Evolutionary conservation across 495 filamentous ascomycete species (phyloP).

Genomic region (Delitschia confertaspora): DNA sequence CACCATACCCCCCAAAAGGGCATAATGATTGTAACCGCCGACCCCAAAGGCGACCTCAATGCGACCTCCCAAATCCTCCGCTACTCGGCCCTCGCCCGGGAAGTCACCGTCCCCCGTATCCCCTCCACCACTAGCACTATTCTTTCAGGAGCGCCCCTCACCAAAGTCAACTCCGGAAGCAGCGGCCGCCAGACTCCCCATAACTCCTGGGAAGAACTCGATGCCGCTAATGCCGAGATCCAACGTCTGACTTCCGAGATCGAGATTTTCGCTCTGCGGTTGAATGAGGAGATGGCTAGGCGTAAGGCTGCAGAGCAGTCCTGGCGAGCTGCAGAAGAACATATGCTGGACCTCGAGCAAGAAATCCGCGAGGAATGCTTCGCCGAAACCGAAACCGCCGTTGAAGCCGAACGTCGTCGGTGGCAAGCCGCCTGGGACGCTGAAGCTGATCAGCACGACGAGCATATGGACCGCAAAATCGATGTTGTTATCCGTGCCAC

Average conservation of each 20-base stretch:
- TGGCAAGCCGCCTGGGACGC: slow-evolving; percentile 67
- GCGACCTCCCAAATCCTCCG: slow-evolving; percentile 92
- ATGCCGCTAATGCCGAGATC: slow-evolving; percentile 66
- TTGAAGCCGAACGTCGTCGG: slow-evolving; percentile 62
- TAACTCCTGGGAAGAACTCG: slow-evolving; percentile 54
- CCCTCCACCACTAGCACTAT: slow-evolving; percentile 64
- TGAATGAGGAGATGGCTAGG: slow-evolving; percentile 55
- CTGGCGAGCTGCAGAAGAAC: slow-evolving; percentile 49
- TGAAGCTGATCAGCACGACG: slow-evolving; percentile 58
- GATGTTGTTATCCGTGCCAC: slow-evolving; percentile 62
- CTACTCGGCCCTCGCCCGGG: slow-evolving; percentile 86
- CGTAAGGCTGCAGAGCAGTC: slow-evolving; percentile 36
- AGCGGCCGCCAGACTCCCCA: slow-evolving; percentile 43
- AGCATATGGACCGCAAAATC: slow-evolving; percentile 82
- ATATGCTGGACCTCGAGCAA: slow-evolving; percentile 63
- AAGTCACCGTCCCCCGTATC: slow-evolving; percentile 84
- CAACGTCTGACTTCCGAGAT: slow-evolving; percentile 64
- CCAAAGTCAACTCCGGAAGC: slow-evolving; percentile 27
- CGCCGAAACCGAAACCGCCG: slow-evolving; percentile 68
- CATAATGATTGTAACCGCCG: slow-evolving; percentile 94
- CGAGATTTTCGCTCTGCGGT: slow-evolving; percentile 49
- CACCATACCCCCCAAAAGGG: slow-evolving; percentile 64
- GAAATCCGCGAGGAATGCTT: slow-evolving; percentile 86
- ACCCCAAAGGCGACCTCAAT: slow-evolving; percentile 90
- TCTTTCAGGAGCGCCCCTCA: slow-evolving; percentile 38